Base-by-base conservation (phyloP, 768 basidiomycete genomes). In the Termitomyces sp. region DNA sequence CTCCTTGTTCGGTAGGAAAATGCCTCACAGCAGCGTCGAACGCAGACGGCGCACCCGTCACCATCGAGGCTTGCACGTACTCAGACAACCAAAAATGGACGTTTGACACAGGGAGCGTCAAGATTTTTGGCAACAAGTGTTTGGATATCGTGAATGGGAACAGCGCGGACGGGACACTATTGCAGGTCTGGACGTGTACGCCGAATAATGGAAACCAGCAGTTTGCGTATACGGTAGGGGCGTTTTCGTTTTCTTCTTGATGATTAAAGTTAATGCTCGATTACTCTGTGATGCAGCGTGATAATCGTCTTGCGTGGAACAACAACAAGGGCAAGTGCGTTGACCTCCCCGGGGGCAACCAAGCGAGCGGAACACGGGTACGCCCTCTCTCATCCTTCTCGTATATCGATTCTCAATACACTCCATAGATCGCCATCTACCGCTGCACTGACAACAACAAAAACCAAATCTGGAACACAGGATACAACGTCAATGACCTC, bases 391-490 rank as follows among this genome's bases (percentile, higher is more conserved):
- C 11, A 35, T 38, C 56, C 40, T 1, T 43, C 2, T 6, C 44
- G 26, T 66, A 81, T 78, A 69, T 77, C 16, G 77, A n/a, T 18
- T 8, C 40, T 20, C 16, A 9, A 20, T n/a, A 9, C n/a, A 36
- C 35, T 4, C n/a, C 47, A 22, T 65, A 81, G 79, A 68, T 77
- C 14, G 78, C 80, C 71, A 66, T 81, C 52, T 82, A 77, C 75
- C 59, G 60, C 28, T 82, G 81, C 68, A 65, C 61, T 32, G 35
- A 65, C 57, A 65, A 66, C 41, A 79, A 75, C 64, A 60, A 73
- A n/a, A 82, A 82, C 63, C 81, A 83, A 65, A 63, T 77, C 58
- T 82, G 82, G 81, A 77, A 80, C 62, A 70, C 75, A 3, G 80
- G 81, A 2, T 83, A 82, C 66, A 68, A 70, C 30, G 65, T 67